Conservation (phyloP, 345 rosid genomes). For the Theobroma cacao region DNA sequence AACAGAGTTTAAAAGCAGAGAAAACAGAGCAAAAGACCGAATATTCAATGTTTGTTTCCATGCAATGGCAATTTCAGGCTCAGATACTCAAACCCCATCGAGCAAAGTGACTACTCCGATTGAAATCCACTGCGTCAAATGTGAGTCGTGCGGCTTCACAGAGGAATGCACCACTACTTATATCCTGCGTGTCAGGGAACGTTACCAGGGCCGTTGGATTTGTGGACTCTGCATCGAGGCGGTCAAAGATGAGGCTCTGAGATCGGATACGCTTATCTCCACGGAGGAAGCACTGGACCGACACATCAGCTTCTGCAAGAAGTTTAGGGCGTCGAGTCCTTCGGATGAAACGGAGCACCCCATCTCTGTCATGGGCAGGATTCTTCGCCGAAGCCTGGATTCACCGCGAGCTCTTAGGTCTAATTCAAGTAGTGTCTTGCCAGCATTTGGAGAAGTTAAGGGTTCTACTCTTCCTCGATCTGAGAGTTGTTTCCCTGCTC, state of each 20-base stretch:
- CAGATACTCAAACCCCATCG: slow-evolving; percentile 23
- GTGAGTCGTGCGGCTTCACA: slow-evolving; percentile 56
- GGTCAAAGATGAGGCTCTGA: slow-evolving; percentile 50
- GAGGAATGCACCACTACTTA: slow-evolving; percentile 64
- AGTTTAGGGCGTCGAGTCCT: slow-evolving; percentile 30
- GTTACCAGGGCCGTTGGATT: slow-evolving; percentile 58
- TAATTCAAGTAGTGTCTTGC: slow-evolving; percentile 43
- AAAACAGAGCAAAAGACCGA: background rate
- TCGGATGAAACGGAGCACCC: slow-evolving; percentile 57
- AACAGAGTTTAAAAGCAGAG: background rate
- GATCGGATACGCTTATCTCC: slow-evolving; percentile 49
- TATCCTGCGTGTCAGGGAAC: slow-evolving; percentile 44
- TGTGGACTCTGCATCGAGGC: slow-evolving; percentile 70
- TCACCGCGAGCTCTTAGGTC: slow-evolving; percentile 40
- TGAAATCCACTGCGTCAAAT: slow-evolving; percentile 48
- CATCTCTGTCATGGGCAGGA: slow-evolving; percentile 53
- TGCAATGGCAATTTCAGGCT: slow-evolving; percentile 34
- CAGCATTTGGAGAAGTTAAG: slow-evolving; percentile 31
- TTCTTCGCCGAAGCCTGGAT: slow-evolving; percentile 61
- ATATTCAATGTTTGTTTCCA: slow-evolving; percentile 22
- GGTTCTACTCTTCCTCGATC: slow-evolving; percentile 44
- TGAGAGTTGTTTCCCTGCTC: slow-evolving; percentile 59
- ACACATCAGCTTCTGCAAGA: slow-evolving; percentile 42
- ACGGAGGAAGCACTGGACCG: slow-evolving; percentile 54
- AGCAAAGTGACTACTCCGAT: slow-evolving; percentile 9